Evolutionary conservation across 768 basidiomycete genomes (phyloP), one percentile per base, ranked within the genome.

Genomic region (Multifurca ochricompacta): DNA sequence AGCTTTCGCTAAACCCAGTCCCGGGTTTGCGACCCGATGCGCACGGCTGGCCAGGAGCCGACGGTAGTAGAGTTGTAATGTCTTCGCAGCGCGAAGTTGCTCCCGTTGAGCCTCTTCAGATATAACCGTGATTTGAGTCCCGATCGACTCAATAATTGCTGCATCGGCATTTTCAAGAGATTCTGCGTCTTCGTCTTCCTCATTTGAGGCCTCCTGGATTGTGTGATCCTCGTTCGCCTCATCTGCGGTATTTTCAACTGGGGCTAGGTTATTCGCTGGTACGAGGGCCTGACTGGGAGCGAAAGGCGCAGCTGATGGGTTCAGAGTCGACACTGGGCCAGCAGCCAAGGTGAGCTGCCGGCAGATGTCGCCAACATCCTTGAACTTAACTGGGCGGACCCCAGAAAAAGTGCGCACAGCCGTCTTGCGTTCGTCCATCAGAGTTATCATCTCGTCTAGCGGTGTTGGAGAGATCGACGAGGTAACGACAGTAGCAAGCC

Each of bases 121-220:
- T 45, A 51, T 40, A 1, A 27, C 28, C 18, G 42, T 32, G 32
- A 49, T 31, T 3, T 39, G n/a, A 19, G 47, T 42, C 28, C 53
- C 48, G 18, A 60, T 32, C 7, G 59, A 25, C 18, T 51, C 51
- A 6, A 60, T 59, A 13, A 59, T 43, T 0, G 18, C 39, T 1
- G 43, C 27, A 11, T 59, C 58, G 25, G 25, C 32, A 14, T 7
- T 43, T 14, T 51, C 48, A 1, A 11, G 34, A 0, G 34, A 9
- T 27, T 57, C 58, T n/a, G n/a, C 13, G 16, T 59, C n/a, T n/a
- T n/a, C n/a, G n/a, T n/a, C 58, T 47, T 56, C 57, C 7, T 58
- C 58, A 3, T 56, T 43, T 16, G 3, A 14, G 13, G n/a, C 44
- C 8, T n/a, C 37, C 23, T 41, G 43, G 16, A 3, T 36, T 3